These are phyloP conservation scores for Spathaspora passalidarum DNA, from an alignment of 805 yeast species.

Conservation along the genomic window DNA sequence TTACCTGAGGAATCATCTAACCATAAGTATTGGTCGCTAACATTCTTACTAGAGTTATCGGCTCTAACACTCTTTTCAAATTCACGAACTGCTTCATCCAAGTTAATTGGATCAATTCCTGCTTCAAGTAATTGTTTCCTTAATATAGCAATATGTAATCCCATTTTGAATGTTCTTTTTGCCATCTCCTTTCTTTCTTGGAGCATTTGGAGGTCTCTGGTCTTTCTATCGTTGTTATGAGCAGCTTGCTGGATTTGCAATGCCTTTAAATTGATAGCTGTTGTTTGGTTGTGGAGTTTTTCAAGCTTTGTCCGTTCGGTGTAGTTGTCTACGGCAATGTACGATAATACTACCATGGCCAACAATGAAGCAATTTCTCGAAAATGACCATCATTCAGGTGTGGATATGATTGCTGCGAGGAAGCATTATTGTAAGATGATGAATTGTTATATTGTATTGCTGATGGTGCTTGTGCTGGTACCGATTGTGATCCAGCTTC, in stretches of 20 bases:
- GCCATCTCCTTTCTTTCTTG: conserved; percentile 49
- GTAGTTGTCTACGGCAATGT: conserved; percentile 53
- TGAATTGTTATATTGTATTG: not conserved
- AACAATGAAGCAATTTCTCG: conserved; percentile 41
- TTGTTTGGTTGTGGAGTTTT: conserved; percentile 30
- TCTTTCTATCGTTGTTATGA: conserved; percentile 48
- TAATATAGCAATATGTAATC: conserved; percentile 63
- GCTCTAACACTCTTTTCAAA: conserved; percentile 59
- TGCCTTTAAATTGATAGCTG: conserved; percentile 35
- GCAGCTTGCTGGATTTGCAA: conserved; percentile 45
- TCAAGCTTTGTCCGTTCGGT: conserved; percentile 36
- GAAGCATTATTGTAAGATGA: not conserved
- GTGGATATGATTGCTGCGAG: not conserved
- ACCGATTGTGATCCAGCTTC: not conserved
- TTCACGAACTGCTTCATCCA: conserved; percentile 45
- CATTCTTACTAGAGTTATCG: conserved; percentile 53
- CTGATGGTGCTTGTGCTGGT: conserved; percentile 1
- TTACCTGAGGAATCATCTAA: conserved; percentile 47
- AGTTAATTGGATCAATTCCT: conserved; percentile 55
- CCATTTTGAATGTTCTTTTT: conserved; percentile 55
- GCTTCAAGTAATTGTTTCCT: conserved; percentile 57
- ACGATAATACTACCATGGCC: conserved; percentile 43
- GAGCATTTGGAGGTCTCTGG: conserved; percentile 49
- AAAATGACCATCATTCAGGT: conserved; percentile 11
- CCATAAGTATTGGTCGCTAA: conserved; percentile 58